These are phyloP conservation scores for Penicillium coprophilum DNA, from an alignment of 495 filamentous ascomycete genomes.

Conservation along the genomic window DNA sequence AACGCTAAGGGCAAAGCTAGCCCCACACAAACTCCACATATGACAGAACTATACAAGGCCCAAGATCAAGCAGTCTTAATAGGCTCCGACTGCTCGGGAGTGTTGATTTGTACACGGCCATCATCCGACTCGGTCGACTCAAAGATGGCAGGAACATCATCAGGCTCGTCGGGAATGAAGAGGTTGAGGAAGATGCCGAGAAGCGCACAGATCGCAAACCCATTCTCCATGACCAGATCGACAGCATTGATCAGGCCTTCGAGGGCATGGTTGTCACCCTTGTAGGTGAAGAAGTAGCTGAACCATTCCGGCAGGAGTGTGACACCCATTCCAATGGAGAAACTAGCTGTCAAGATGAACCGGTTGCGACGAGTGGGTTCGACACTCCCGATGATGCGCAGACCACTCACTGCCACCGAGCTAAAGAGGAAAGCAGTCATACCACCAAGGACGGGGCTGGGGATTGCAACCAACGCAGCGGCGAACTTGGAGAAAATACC, in stretches of 20 bases:
- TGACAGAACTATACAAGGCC: neutral
- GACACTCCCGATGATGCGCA: slow-evolving; percentile 76
- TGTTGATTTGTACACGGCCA: neutral
- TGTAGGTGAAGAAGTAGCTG: slow-evolving; percentile 70
- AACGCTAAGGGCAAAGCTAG: neutral
- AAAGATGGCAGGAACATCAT: slow-evolving; percentile 49
- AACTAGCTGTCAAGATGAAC: slow-evolving; percentile 79
- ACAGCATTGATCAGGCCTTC: slow-evolving; percentile 83
- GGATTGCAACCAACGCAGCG: slow-evolving; percentile 82
- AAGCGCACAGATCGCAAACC: slow-evolving; percentile 64
- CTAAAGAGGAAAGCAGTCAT: slow-evolving; percentile 94
- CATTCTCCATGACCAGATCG: slow-evolving; percentile 74
- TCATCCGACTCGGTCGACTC: slow-evolving; percentile 24
- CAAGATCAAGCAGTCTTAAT: slow-evolving; percentile 2
- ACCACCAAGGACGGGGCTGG: slow-evolving; percentile 76
- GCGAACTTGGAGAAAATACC: slow-evolving; percentile 92
- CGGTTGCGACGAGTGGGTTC: slow-evolving; percentile 82
- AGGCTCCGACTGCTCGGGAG: neutral
- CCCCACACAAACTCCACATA: neutral
- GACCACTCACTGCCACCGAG: slow-evolving; percentile 80
- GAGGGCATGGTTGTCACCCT: slow-evolving; percentile 66
- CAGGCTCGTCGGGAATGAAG: slow-evolving; percentile 68
- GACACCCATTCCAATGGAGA: slow-evolving; percentile 76
- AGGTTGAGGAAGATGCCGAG: slow-evolving; percentile 73
- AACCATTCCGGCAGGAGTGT: slow-evolving; percentile 82